Evolutionary conservation across 2,329 filamentous ascomycete genomes (phyloP).

Genomic region (Cryphonectria parasitica): DNA sequence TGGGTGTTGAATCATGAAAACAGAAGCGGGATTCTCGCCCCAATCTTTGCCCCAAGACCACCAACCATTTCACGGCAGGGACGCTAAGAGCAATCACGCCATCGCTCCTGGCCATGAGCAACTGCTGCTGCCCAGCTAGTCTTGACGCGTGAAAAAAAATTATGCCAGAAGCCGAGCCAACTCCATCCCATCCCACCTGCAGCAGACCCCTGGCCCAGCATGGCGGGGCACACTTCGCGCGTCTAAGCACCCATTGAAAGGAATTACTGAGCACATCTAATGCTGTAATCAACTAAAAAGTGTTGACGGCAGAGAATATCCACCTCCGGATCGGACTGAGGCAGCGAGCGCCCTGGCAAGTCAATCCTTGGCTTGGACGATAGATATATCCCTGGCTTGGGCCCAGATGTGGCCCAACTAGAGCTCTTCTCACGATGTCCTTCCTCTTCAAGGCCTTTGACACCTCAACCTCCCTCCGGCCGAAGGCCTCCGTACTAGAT

Average conservation of each 20-base stretch:
- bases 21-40: conserved; percentile 14
- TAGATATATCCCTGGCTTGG: conserved; percentile 16
- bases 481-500: conserved; percentile 30
- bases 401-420: conserved; percentile 11
- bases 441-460: conserved; percentile 40
- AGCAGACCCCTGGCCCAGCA: conserved; percentile 6
- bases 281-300: conserved; percentile 23
- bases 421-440: conserved; percentile 37
- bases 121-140: conserved; percentile 9
- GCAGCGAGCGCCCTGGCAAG: conserved; percentile 17
- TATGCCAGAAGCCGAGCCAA: conserved; percentile 18
- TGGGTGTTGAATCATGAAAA: conserved; percentile 24
- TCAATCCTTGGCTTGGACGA: conserved; percentile 3
- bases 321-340: conserved; percentile 17
- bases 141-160: conserved; percentile 16
- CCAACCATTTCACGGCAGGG: conserved; percentile 14
- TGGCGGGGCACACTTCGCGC: conserved; percentile 8
- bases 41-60: conserved; percentile 4
- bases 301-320: conserved; percentile 16
- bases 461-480: conserved; percentile 31
- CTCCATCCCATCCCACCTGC: conserved; percentile 14
- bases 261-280: conserved; percentile 17
- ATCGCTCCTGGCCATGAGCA: conserved; percentile 28
- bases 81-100: conserved; percentile 30
- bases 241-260: background rate